Conservation (phyloP, 2,329 filamentous ascomycete genomes). For the Gliomastix tumulicola region DNA sequence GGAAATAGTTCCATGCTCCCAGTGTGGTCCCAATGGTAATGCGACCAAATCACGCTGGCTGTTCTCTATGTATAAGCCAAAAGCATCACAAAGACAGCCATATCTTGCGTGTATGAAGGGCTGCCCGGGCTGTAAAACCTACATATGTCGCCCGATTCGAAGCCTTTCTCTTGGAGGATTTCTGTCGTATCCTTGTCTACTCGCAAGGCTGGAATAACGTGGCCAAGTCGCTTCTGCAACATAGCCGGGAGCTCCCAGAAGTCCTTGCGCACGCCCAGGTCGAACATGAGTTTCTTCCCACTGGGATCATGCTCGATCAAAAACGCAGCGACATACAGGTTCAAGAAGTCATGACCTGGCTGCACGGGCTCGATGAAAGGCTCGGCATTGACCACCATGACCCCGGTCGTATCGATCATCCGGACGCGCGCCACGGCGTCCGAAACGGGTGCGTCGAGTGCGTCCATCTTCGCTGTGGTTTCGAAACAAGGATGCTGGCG, state of each 20-base stretch:
- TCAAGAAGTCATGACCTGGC: background rate
- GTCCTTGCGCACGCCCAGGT: conserved; percentile 20
- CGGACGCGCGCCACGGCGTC: too few species aligned
- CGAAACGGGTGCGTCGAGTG: too few species aligned
- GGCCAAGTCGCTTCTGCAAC: conserved; percentile 14
- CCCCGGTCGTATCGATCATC: background rate
- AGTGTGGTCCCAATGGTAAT: conserved; percentile 45
- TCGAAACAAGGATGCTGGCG: too few species aligned
- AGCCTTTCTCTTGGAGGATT: conserved; percentile 9
- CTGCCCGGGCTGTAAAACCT: too few species aligned
- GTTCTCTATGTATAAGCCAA: background rate
- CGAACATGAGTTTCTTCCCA: conserved; percentile 17
- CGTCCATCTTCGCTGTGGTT: too few species aligned
- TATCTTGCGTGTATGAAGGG: too few species aligned
- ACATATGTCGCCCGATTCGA: background rate
- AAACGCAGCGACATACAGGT: background rate
- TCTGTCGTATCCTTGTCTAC: conserved; percentile 15
- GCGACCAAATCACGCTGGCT: conserved; percentile 7
- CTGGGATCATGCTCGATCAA: background rate
- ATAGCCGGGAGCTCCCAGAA: conserved; percentile 15
- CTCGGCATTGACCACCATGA: background rate
- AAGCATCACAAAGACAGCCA: background rate
- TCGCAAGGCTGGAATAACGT: conserved; percentile 15
- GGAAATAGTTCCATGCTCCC: conserved; percentile 43
- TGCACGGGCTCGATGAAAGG: background rate